A percentile compares a stretch with the other conserved stretches of the same genome.
phyloP scores from a whole-genome alignment of 2,329 filamentous ascomycete species.

The Cytospora mali region DNA sequence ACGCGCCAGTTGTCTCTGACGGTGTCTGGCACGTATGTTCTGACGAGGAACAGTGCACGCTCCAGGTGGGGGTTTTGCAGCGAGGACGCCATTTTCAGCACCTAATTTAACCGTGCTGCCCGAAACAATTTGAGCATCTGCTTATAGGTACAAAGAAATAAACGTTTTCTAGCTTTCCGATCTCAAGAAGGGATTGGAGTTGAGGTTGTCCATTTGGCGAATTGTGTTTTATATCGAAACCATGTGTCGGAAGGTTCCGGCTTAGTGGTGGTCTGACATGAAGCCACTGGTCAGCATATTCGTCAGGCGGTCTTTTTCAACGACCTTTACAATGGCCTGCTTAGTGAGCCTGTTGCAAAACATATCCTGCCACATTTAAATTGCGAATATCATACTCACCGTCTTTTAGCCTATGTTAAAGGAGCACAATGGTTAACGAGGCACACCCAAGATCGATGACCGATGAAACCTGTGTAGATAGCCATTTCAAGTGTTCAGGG shows the following conservation, averaged over 20 bases:
- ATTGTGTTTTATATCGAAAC: neutral
- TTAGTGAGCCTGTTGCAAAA: neutral
- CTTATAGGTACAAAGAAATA: neutral
- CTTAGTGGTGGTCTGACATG: conserved; percentile 15
- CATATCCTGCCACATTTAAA: neutral
- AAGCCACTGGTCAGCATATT: conserved; percentile 18
- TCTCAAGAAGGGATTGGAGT: neutral
- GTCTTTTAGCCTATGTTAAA: neutral
- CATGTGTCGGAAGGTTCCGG: conserved; percentile 11
- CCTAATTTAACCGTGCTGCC: neutral
- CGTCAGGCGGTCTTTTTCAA: neutral
- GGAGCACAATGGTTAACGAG: neutral
- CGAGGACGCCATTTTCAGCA: neutral
- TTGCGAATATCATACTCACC: neutral
- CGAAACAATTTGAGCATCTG: neutral
- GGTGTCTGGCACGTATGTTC: conserved; percentile 18
- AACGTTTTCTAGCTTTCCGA: too few relatives aligned
- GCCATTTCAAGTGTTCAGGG: too few relatives aligned
- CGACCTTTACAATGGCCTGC: neutral
- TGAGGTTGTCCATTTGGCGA: neutral
- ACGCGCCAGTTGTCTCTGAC: conserved; percentile 24
- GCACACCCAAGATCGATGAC: neutral
- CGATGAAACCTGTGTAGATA: neutral
- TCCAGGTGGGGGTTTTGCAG: conserved; percentile 16
- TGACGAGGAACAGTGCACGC: conserved; percentile 13